Base-by-base conservation (phyloP, 148 eudicot genomes). In the Diospyros lotus region DNA sequence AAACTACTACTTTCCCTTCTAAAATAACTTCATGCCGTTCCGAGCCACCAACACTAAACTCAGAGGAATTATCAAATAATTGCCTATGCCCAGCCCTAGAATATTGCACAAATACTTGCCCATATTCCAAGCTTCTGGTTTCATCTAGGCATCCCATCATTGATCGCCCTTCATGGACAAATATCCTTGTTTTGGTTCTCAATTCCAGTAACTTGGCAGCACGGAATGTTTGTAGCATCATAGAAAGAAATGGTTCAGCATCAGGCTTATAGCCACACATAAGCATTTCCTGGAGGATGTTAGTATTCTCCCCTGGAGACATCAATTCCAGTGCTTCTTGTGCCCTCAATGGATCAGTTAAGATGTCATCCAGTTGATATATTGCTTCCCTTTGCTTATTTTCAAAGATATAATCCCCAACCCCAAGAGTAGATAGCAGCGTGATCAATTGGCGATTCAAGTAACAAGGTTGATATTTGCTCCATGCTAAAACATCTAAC, bases 61-160 rank as follows among this genome's bases (percentile, higher is more conserved):
- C 28, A 28, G 28, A 28, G 68, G 90, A 96, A 62, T 83, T 86
- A 15, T 80, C 84, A 74, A 94, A 94, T 73, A 89, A 89, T 42
- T 85, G 87, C 72, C 90, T 91, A 3, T 90, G 79, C 2, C 89
- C 89, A 5, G 93, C 91, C 18, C 43, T 83, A 1, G 98, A 92
- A 7, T 90, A 93, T 77, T 94, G 97, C 60, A 94, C 58, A 51
- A 89, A 94, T 66, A 97, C 92, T 56, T 94, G 93, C 28, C 97
- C 98, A 67, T 92, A 92, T 77, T 89, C 89, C 56, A 94, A 94
- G 10, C 83, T 83, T 52, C 87, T 91, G 39, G 78, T 44, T 80
- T 94, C 98, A 78, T 94, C 98, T 40, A 94, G 76, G 75, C 98
- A 94, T 1, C 98, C 98, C 93, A 94, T 86, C 79, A 94, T 70